Base-by-base conservation (phyloP, 2,329 filamentous ascomycete genomes). In the Emergomyces pasteurianus region DNA sequence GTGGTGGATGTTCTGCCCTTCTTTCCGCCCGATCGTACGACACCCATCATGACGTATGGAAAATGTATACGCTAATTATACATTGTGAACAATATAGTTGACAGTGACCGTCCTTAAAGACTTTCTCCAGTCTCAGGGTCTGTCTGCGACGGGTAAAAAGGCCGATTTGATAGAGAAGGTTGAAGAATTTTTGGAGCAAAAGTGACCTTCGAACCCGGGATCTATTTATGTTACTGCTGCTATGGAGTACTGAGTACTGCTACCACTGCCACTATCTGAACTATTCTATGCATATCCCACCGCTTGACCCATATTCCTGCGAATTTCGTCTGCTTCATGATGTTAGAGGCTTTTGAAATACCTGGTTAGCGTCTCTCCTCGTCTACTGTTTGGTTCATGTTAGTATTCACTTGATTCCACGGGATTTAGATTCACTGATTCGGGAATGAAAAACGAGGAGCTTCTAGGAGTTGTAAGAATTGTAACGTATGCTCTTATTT, bases 141-240 rank as follows among this genome's bases (percentile, higher is more conserved):
- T 80, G 18, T 68, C 73, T 34, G 66, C 69, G 10, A 67, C 71
- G 26, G 78, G 79, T 1, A 81, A 79, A 65, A 82, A 82, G 64
- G 76, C 73, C 6, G 79, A 80, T 61, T 70, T 81, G 38, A 69
- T 81, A n/a, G 78, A 80, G 46, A 71, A 74, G 43, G 73, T 81
- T 38, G 78, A 81, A 63, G 74, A 74, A 60, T 75, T 72, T 63
- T 77, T 80, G 59, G 78, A 81, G 64, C 66, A 68, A 54, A 79
- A 78, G 62, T 75, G 60, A 68, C 58, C 12, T 21, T 52, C 21
- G 31, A 14, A 38, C 4, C 7, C 16, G 31, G 28, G 5, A 8
- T 34, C 9, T 31, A n/a, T 36, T n/a, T n/a, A n/a, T n/a, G n/a
- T n/a, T n/a, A n/a, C n/a, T n/a, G n/a, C n/a, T n/a, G n/a, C n/a